Evolutionary conservation across 2,329 filamentous ascomycete genomes (phyloP), one percentile per base, ranked within the genome.

Genomic region (Cladosporium colombiae): DNA sequence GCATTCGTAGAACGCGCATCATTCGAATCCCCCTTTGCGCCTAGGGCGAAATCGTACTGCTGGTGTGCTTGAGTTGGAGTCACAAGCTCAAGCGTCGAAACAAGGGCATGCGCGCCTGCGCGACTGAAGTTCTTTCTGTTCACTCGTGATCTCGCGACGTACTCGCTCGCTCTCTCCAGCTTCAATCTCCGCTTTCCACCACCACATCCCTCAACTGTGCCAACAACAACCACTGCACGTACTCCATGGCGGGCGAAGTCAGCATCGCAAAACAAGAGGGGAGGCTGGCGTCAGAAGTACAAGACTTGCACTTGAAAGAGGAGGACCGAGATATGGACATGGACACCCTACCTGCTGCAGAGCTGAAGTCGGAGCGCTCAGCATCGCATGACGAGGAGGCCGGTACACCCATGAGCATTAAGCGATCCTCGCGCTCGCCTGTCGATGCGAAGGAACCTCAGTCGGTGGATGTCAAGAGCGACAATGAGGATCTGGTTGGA

Each of bases 401-500:
- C 10, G 40, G 55, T 23, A 60, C 63, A 65, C 56, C 55, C 10
- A 52, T 40, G 50, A 56, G 31, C 33, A 56, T 29, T 44, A 72
- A 71, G 65, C 69, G 66, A 31, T 60, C 62, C 27, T 75, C 73
- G 33, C 70, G 68, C 40, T 75, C 73, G 58, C 73, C 72, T 11
- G 53, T 66, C 31, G 75, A 75, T 63, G 53, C 44, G 14, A 49
- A 68, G 33, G 72, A 74, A 16, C 70, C 73, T 33, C 70, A 75
- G n/a, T 79, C 80, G 7, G 76, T 80, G 16, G 73, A 75, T 8
- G 68, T 72, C 61, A 78, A 76, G 61, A 74, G 74, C 64, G 78
- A 82, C 65, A 73, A 81, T 40, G 83, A 86, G 74, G 84, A 87
- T 71, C 81, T 81, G 49, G 78, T 89, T 61, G 84, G 84, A 66